Evolutionary conservation across 805 yeast species (phyloP).

Genomic region (Yamadazyma paraphyllophila): DNA sequence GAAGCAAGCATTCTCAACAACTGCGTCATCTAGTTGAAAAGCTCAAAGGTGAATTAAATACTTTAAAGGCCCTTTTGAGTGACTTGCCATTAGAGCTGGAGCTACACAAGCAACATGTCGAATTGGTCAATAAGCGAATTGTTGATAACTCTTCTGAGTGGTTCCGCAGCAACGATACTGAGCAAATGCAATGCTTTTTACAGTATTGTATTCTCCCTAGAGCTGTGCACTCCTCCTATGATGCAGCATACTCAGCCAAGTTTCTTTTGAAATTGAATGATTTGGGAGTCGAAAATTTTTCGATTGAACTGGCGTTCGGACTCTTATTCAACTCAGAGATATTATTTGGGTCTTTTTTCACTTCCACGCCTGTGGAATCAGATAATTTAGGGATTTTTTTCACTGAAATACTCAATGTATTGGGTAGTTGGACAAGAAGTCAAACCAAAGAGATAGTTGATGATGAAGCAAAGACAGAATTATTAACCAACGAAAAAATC

Average conservation of each 20-base stretch:
- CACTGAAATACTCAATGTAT: constrained; percentile 42
- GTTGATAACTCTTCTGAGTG: background rate
- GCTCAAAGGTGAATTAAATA: constrained; percentile 21
- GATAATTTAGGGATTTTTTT: constrained; percentile 80
- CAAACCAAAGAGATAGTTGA: background rate
- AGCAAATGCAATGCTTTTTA: constrained; percentile 35
- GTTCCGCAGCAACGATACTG: background rate
- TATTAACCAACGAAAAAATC: constrained; percentile 25
- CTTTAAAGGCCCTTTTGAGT: constrained; percentile 16
- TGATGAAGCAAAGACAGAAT: background rate
- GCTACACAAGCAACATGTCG: background rate
- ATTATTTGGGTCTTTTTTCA: constrained; percentile 58
- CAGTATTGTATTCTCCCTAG: constrained; percentile 75
- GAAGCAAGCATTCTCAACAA: constrained; percentile 2
- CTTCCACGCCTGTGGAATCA: constrained; percentile 73
- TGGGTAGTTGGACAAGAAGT: constrained; percentile 42
- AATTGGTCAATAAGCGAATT: too few species aligned
- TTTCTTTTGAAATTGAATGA: constrained; percentile 56
- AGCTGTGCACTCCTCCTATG: constrained; percentile 73
- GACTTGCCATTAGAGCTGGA: constrained; percentile 24
- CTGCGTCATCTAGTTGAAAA: constrained; percentile 18
- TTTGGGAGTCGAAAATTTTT: constrained; percentile 31
- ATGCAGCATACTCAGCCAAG: constrained; percentile 67
- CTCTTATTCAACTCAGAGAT: constrained; percentile 47
- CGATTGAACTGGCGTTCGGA: constrained; percentile 40